phyloP scores from a whole-genome alignment of 352 stramenopile species.

The Pilasporangium apinafurcum region DNA sequence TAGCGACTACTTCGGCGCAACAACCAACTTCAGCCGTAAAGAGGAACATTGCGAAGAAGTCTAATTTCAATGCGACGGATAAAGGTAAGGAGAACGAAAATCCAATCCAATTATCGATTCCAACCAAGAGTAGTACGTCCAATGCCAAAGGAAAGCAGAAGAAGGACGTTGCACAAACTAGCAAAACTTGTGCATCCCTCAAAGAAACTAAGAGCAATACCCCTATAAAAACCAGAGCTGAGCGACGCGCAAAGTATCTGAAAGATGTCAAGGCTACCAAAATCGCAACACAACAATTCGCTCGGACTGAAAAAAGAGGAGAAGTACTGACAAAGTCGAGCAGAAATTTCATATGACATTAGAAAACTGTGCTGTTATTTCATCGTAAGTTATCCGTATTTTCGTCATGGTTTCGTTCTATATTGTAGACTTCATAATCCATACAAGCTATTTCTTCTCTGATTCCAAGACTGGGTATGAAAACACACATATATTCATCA shows the following conservation, averaged over 20 bases:
- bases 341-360: no score
- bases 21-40: constrained; percentile 16
- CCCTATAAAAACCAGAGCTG: constrained; percentile 15
- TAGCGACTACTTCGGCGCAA: constrained; percentile 3
- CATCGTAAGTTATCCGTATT: no score
- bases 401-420: no score
- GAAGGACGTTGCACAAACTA: constrained; percentile 11
- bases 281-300: constrained; percentile 3
- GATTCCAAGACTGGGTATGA: no score
- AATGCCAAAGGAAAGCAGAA: constrained; percentile 4
- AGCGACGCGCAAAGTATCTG: constrained; percentile 26
- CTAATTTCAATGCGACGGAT: constrained; percentile 4
- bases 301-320: no score
- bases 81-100: constrained; percentile 15
- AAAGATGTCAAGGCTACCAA: constrained; percentile 30
- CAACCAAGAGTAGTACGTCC: constrained; percentile 18
- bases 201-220: constrained; percentile 12
- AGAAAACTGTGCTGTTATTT: no score
- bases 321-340: no score
- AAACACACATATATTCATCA: no score
- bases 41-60: neutral
- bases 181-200: constrained; percentile 19
- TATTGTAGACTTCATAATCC: no score
- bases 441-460: no score
- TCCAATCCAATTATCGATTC: no score